Base-by-base conservation (phyloP, 1,284 basidiomycete genomes). In the Anthracocystis setariae region DNA sequence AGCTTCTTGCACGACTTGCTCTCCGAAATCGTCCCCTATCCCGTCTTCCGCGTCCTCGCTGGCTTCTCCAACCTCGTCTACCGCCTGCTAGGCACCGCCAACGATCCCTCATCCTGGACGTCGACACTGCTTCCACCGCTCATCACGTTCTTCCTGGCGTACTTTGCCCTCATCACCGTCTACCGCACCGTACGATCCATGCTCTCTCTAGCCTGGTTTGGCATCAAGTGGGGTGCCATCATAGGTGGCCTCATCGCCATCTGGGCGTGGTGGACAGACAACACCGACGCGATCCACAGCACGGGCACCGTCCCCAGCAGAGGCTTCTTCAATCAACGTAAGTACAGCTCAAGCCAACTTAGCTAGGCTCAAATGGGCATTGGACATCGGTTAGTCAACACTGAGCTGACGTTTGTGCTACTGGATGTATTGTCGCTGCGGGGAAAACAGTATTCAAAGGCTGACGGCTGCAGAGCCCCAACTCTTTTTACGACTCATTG, bases 161-260 rank as follows among this genome's bases (percentile, higher is more conserved):
- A 78, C 54, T 59, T 68, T 45, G 66, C 74, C 17, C 68, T 78
- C 27, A 33, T 78, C 5, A 65, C 72, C 32, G 76, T 71, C 21
- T 78, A 78, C 44, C 48, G 73, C 13, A 74, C 73, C 17, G 59
- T 72, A 17, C 48, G 74, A 13, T 63, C 50, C 23, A 71, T 72
- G 54, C 20, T 78, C 32, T 35, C 49, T 3, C 43, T 78, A 3
- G 71, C 63, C 5, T 74, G 71, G 72, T 78, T 60, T 35, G 71
- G 70, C 5, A 64, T 78, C 71, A 78, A 76, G 48, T 78, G 74
- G 71, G 76, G 76, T 15, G 70, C 69, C 18, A 69, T 78, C 40
- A 53, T 78, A 15, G 74, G 74, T 13, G 62, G 45, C 12, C 43
- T 59, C 40, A 71, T 78, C 25, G 76, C 76, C 15, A 20, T 78